A percentile compares a stretch with the other conserved stretches of the same genome.
phyloP scores from a whole-genome alignment of 2,329 filamentous ascomycete species.

The Xylogone sp. region DNA sequence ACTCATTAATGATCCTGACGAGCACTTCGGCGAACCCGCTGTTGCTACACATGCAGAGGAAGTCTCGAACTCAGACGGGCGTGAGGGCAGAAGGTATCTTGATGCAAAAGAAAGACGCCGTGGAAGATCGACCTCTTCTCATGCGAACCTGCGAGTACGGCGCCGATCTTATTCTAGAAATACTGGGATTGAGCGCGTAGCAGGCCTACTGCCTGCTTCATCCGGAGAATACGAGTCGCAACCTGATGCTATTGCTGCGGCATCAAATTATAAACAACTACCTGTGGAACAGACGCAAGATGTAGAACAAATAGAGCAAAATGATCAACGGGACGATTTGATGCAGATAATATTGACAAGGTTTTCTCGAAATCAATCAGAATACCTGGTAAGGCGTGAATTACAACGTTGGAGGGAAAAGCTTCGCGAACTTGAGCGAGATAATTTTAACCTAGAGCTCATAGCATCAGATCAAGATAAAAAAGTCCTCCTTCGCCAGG shows the following conservation, averaged over 20 bases:
- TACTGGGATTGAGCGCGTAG: neutral
- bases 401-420: constrained; percentile 22
- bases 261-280: neutral
- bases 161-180: constrained; percentile 8
- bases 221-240: neutral
- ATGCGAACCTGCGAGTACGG: constrained; percentile 21
- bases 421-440: constrained; percentile 28
- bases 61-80: neutral
- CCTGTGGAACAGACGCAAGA: neutral
- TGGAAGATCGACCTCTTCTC: constrained; percentile 21
- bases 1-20: neutral
- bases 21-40: neutral
- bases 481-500: constrained; percentile 45
- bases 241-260: neutral
- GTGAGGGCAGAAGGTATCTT: neutral
- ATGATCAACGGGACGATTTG: constrained; percentile 1
- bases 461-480: constrained; percentile 47
- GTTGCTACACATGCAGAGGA: neutral
- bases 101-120: constrained; percentile 6
- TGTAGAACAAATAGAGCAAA: neutral
- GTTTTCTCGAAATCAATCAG: constrained; percentile 18
- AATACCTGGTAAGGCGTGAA: constrained; percentile 10
- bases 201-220: neutral
- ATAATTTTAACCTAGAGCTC: constrained; percentile 33
- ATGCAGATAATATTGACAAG: constrained; percentile 20